phyloP scores from a whole-genome alignment of 2,329 filamentous ascomycete species.

The Dactylella cylindrospora region DNA sequence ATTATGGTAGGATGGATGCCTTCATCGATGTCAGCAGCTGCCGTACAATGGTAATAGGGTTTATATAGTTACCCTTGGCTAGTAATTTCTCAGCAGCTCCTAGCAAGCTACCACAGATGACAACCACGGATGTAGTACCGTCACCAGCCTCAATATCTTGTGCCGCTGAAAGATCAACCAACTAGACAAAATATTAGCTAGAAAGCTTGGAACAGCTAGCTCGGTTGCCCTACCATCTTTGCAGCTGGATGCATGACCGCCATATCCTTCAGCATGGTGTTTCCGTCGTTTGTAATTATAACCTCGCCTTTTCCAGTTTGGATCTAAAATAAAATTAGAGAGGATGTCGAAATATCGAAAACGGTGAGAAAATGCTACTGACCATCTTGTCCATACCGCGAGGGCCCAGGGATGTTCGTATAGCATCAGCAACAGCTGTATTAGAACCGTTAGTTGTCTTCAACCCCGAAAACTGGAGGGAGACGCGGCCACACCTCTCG shows the following conservation, averaged over 20 bases:
- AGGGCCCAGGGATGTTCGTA: slow-evolving; percentile 82
- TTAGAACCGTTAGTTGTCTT: slow-evolving; percentile 1
- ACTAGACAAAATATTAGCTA: slow-evolving; percentile 48
- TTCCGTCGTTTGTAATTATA: slow-evolving; percentile 99
- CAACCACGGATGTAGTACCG: slow-evolving; percentile 95
- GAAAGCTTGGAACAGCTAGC: not conserved
- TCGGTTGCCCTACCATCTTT: slow-evolving; percentile 66
- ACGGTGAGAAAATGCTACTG: slow-evolving; percentile 43
- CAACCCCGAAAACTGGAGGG: slow-evolving; percentile 14
- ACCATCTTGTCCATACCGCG: slow-evolving; percentile 98
- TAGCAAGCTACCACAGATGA: slow-evolving; percentile 92
- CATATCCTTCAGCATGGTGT: slow-evolving; percentile 99
- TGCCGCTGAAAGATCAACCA: slow-evolving; percentile 93
- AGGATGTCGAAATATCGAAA: slow-evolving; percentile 1
- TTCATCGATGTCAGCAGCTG: not conserved
- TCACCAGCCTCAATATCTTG: slow-evolving; percentile 98
- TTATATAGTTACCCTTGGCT: slow-evolving; percentile 66
- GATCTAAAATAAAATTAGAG: slow-evolving; percentile 59
- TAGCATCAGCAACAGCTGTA: slow-evolving; percentile 91
- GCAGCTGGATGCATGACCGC: slow-evolving; percentile 98
- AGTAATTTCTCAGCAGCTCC: slow-evolving; percentile 90
- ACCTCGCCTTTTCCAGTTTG: slow-evolving; percentile 94
- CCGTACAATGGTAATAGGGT: not conserved
- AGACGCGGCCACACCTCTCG: slow-evolving; percentile 67
- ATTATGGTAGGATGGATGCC: slow-evolving; percentile 95